Base-by-base conservation (phyloP, 495 filamentous ascomycete genomes). In the Acidomyces sp. region DNA sequence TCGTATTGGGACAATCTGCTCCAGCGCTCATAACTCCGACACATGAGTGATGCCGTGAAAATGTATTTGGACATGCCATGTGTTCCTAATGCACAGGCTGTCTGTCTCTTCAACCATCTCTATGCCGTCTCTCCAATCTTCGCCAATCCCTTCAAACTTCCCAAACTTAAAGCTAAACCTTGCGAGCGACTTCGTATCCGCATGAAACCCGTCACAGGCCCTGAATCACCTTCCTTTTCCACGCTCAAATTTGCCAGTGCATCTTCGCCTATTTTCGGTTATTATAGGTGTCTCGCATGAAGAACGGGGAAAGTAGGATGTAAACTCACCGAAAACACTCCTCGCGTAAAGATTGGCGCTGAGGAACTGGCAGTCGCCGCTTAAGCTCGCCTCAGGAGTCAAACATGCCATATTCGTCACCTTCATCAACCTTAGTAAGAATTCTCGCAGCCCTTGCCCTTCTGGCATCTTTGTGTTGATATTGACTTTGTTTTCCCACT, bases 401-500 rank as follows among this genome's bases (percentile, higher is more conserved):
- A 99, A 64, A 62, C 92, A 96, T 52, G 78, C 86, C 92, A 99
- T 99, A 58, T 96, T 96, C 34, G 92, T 99, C 58, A 78, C 86
- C 31, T 85, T 83, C 92, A 95, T 95, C 50, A 99, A 68, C 55
- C 92, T 82, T 51, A 84, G 77, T 41, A 99, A 66, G 74, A 96
- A 99, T 7, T 92, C 87, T 33, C 92, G 74, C 38, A 99, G 68
- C 21, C 68, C 80, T 71, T 92, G 92, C 49, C 85, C 86, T 11
- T 38, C 39, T 10, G 30, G 23, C 41, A 51, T 51, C 68, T 95
- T 94, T 49, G 82, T 86, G 61, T 93, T 93, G 65, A 96, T 96
- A 65, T 96, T 96, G 55, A 99, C 90, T 73, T 99, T 99, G 68
- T 99, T 99, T 70, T 99, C 92, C 92, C 92, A 99, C 62, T 99